Base-by-base conservation (phyloP, 768 basidiomycete species). In the Hortiboletus campestris region DNA sequence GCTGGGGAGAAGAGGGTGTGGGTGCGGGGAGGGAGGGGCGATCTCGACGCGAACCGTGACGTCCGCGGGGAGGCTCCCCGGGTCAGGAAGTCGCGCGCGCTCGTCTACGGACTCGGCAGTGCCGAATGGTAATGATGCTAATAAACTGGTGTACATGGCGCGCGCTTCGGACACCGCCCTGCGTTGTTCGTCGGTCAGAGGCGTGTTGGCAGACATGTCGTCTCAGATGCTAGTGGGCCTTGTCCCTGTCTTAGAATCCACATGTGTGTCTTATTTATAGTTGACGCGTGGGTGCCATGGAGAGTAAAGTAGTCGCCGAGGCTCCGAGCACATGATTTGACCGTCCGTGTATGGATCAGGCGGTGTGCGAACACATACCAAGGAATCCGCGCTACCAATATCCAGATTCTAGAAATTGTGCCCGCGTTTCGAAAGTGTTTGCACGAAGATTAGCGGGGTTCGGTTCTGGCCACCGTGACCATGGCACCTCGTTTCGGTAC, bases 121-220 rank as follows among this genome's bases (percentile, higher is more conserved):
- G 36, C 54, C 54, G 1, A 31, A 17, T 6, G 44, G 41, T 3
- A 17, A 0, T 1, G 32, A 20, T 31, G 19, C 7, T 1, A 49
- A 3, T 2, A 16, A 0, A 6, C 14, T 8, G 2, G 0, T 10
- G n/a, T 41, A 13, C n/a, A 0, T 17, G 22, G 43, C 36, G n/a
- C 63, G 57, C 4, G 53, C 0, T 5, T 2, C 28, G 14, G 47
- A 10, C 4, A 66, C 25, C 0, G 58, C 64, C 7, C 28, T 52
- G 0, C 58, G 64, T 28, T 66, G 64, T 17, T 16, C 34, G 1
- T 60, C 53, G 10, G 64, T 60, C 40, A 66, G 49, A 16, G 64
- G 64, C 31, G 53, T 49, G 51, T 22, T 49, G 25, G 17, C 16
- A 13, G 20, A 28, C 35, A 31, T 45, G 17, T 20, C 28, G 35